Base-by-base conservation (phyloP, 805 yeast species). In the Grigorovia jiainica region DNA sequence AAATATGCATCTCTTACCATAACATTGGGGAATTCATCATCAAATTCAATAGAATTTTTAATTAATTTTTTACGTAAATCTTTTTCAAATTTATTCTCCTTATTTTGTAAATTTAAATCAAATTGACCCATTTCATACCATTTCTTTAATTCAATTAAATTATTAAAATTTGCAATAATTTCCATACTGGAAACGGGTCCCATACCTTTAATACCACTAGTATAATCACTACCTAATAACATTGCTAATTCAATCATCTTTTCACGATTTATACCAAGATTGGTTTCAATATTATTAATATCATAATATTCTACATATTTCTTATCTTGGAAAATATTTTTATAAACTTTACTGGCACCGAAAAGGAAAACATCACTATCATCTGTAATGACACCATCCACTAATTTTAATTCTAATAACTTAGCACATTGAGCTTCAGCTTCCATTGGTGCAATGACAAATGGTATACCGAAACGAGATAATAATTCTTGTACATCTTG, bases 401-500 rank as follows among this genome's bases (percentile, higher is more conserved):
- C 96, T 16, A 92, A 66, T 0, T 73, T 76, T 18, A 87, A 60
- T n/a, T 61, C 55, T 32, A 77, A 61, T 6, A 92, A 63, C 49
- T 82, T 85, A 0, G 95, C 96, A 64, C 99, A 92, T 55, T 92
- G 98, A 0, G 98, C 97, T 64, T 92, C 99, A 1, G 98, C 98
- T 63, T 92, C 99, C 89, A 87, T 87, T 1, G 98, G 99, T 0
- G 98, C 97, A 0, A 95, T 85, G 8, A 92, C 73, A 50, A 77
- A 92, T 0, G 99, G 99, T 4, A 92, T 83, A 1, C 98, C 98
- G 68, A 92, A 92, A 41, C 90, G 64, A 23, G 82, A 74, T 7
- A 92, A 66, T 34, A 92, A 67, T 47, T 87, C 95, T 62, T 92
- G 96, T 16, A 95, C 92, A 56, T 92, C 97, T 31, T 71, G 69